Percentiles rank a stretch among this genome's conserved stretches.
Conservation (phyloP, 163 green algal genomes). For the Chlorella variabilis region DNA sequence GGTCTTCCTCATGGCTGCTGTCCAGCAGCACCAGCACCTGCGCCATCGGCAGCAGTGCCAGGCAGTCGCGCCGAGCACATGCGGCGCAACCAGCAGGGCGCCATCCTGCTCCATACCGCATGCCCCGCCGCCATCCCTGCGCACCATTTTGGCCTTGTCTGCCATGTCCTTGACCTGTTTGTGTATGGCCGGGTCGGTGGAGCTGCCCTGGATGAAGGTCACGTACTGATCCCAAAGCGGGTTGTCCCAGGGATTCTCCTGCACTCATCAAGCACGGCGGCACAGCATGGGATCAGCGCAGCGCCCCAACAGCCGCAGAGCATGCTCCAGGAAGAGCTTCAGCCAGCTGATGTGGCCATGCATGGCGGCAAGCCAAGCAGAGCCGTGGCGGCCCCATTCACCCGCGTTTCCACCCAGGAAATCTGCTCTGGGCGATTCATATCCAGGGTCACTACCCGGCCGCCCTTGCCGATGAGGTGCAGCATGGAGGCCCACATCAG, state of each 20-base stretch:
- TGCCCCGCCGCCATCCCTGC: too few relatives aligned
- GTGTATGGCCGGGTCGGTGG: not conserved
- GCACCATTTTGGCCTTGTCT: not conserved
- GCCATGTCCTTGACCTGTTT: not conserved
- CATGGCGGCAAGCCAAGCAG: too few relatives aligned
- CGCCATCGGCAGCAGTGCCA: not conserved
- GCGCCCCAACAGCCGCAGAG: too few relatives aligned
- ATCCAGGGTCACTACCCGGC: too few relatives aligned
- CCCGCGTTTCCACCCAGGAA: too few relatives aligned
- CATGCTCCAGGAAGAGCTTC: too few relatives aligned
- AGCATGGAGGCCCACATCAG: conserved; percentile 9
- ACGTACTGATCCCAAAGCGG: conserved; percentile 5
- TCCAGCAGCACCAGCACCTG: conserved; percentile 7
- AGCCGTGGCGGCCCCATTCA: too few relatives aligned
- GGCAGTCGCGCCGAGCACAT: not conserved
- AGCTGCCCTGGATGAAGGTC: not conserved
- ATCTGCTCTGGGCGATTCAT: too few relatives aligned
- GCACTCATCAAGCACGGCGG: not conserved
- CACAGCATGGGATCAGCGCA: not conserved
- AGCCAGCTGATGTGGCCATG: too few relatives aligned
- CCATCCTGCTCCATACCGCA: too few relatives aligned
- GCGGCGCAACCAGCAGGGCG: too few relatives aligned
- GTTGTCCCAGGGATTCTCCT: not conserved
- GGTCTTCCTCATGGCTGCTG: not conserved
- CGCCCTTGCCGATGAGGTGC: not conserved